These are phyloP conservation scores for Eimeria maxima DNA, from an alignment of 169 alveolate genomes.

Conservation along the genomic window DNA sequence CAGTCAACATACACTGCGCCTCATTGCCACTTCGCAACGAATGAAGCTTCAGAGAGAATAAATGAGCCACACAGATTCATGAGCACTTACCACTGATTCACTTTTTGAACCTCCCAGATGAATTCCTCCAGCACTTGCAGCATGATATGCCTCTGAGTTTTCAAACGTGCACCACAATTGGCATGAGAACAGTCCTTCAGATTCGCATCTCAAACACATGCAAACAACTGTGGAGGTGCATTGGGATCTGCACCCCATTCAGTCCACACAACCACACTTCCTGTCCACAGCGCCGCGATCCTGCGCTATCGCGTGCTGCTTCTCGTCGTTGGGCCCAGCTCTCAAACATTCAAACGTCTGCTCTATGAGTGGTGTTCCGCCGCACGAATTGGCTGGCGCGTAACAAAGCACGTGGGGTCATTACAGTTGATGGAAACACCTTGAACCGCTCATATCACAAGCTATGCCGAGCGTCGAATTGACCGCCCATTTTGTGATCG, in stretches of 20 bases:
- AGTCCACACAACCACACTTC: not conserved
- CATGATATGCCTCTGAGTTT: not conserved
- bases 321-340: not conserved
- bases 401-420: not conserved
- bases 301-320: not conserved
- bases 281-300: not conserved
- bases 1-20: slow-evolving; percentile 16
- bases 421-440: not conserved
- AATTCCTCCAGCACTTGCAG: not conserved
- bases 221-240: not conserved
- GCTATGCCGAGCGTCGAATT: not conserved
- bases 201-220: not conserved
- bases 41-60: not conserved
- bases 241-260: not conserved
- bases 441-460: not conserved
- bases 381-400: not conserved
- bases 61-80: not conserved
- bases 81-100: not conserved
- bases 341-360: not conserved
- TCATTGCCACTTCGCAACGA: not conserved
- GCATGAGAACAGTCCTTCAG: not conserved
- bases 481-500: not conserved
- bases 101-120: not conserved
- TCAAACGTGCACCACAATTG: not conserved
- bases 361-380: not conserved